Base-by-base conservation (phyloP, 2,329 filamentous ascomycete species). In the Torrubiellomyces zombiae region DNA sequence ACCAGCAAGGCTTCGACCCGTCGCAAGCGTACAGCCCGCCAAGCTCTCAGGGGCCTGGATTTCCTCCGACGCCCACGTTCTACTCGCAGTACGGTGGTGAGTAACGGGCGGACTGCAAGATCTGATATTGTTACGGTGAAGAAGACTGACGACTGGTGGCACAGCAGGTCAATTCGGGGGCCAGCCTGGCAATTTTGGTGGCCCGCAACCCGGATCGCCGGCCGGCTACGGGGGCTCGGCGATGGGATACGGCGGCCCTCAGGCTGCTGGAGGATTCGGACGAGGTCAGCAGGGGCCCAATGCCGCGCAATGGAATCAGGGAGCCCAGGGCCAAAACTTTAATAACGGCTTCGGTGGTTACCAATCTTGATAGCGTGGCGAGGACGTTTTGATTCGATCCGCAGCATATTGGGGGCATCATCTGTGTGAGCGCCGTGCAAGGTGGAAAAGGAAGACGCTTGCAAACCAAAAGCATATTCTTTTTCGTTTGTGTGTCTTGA, bases 31-130 rank as follows among this genome's bases (percentile, higher is more conserved):
- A 71, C 43, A 75, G 68, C 40, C 71, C 85, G 27, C 79, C 85
- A 48, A 80, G 73, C 41, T 75, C 66, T 39, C 74, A 71, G 53
- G 75, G 65, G 38, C 70, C 67, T 27, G 72, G 62, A 28, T 93
- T 76, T 45, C 75, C 79, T 35, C 79, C 75, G 40, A 80, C 81
- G 21, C 78, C 81, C 21, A 75, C 72, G 30, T 94, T 82, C 60
- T 95, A 94, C 53, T 83, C 86, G 38, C 89, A 95, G 56, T 95
- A 95, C 48, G 76, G 78, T 47, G 80, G 80, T 67, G 68, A 53
- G 63, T 60, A 24, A n/a, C n/a, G n/a, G n/a, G n/a, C n/a, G n/a
- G n/a, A n/a, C n/a, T n/a, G n/a, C n/a, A n/a, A 29, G 25, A 28
- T 29, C 27, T 30, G 27, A 25, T 31, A 7, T 31, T 34, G 10